Evolutionary conservation across 1,284 basidiomycete species (phyloP), one percentile per base, ranked within the genome.

Genomic region (Takashimella tepidaria): DNA sequence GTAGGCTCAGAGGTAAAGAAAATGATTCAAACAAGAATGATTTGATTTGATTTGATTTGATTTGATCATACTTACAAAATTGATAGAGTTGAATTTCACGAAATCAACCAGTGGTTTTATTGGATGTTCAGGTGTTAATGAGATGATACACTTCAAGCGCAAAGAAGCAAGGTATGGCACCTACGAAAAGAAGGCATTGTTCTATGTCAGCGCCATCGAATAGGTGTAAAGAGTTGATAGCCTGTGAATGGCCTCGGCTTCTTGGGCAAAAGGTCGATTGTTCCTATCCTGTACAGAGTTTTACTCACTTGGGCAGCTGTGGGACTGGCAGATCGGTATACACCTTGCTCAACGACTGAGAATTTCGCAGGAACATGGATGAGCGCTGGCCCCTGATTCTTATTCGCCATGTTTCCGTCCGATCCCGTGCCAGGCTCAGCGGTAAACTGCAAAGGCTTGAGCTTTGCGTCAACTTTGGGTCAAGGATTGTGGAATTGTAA

Each of bases 81-180:
- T 62, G 10, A 72, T 62, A 3, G 59, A 60, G 5, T 55, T 31
- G 0, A 60, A 40, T 16, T 62, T 47, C 26, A 59, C 60, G 41
- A 67, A 70, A 1, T 51, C 44, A 1, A 73, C 41, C 5, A 75
- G 57, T 8, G 62, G 61, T 51, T 64, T 67, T 20, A 66, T 70
- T 11, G 73, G 72, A 50, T 71, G 68, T 53, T 75, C 73, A 0
- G 70, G 62, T 2, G 73, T 74, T 8, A 75, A 59, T 4, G 69
- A 71, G 37, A 75, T 61, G 43, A 75, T 67, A 0, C 71, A 71
- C 49, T 63, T 66, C 19, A 75, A 56, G 4, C 58, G 57, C 4
- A 75, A 58, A 0, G 64, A 62, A 22, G 62, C 60, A 1, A 75
- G 60, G 51, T 68, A 75, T 3, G 71, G 66, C 11, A 74, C 62